A percentile compares a stretch with the other conserved stretches of the same genome.
Conservation (phyloP, 371 early-diverging fungal species). For the Haplosporangium sp. region DNA sequence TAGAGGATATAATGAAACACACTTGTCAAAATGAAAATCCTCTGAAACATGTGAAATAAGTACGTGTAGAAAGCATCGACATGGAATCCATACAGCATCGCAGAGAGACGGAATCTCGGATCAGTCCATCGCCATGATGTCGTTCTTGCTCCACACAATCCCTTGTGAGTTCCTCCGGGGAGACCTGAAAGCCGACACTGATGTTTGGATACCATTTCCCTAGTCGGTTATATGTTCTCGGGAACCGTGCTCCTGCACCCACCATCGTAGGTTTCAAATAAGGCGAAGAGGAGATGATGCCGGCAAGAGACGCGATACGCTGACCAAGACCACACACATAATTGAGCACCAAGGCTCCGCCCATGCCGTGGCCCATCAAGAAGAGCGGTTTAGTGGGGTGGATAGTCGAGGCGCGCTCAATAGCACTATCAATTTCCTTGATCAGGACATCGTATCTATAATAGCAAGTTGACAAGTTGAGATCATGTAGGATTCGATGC, state of each 20-base stretch:
- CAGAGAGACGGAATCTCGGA: conserved; percentile 27
- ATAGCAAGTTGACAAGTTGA: neutral
- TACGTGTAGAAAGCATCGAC: too few relatives aligned
- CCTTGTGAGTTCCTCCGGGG: conserved; percentile 34
- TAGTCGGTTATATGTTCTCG: conserved; percentile 32
- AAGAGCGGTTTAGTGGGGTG: conserved; percentile 28
- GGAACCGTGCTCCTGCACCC: conserved; percentile 30
- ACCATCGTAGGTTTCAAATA: conserved; percentile 31
- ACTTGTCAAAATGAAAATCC: neutral
- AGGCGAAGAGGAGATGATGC: conserved; percentile 34
- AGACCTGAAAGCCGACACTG: conserved; percentile 13
- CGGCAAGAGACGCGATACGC: conserved; percentile 25
- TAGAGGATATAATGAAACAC: neutral
- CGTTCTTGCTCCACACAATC: conserved; percentile 29
- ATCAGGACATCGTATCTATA: conserved; percentile 34
- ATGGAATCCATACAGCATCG: conserved; percentile 29
- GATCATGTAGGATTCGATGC: neutral
- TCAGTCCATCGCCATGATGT: conserved; percentile 26
- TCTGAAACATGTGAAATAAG: too few relatives aligned
- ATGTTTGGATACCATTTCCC: conserved; percentile 44
- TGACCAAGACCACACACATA: conserved; percentile 44
- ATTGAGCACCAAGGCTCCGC: conserved; percentile 40
- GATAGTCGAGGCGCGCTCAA: conserved; percentile 24
- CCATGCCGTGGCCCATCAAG: conserved; percentile 51
- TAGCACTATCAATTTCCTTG: conserved; percentile 39